phyloP scores from a whole-genome alignment of 2,329 filamentous ascomycete species.

The Pseudocercospora macadamiae region DNA sequence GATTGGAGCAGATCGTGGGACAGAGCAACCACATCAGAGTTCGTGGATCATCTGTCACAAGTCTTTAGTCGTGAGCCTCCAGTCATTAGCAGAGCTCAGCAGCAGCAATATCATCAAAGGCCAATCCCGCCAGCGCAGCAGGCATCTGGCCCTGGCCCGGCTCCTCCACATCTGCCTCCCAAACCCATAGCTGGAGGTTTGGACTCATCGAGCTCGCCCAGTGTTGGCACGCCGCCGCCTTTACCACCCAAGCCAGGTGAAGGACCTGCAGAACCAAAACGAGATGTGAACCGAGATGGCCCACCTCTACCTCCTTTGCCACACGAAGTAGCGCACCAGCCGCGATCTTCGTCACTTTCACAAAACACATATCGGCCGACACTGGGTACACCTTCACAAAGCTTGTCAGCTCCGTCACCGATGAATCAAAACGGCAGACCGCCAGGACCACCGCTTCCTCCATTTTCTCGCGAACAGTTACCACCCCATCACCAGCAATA shows the following conservation, averaged over 20 bases:
- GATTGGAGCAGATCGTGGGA: conserved; percentile 90
- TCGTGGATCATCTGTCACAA: conserved; percentile 78
- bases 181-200: conserved; percentile 34
- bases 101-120: conserved; percentile 55
- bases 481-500: conserved; percentile 25
- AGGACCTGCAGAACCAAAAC: conserved; percentile 30
- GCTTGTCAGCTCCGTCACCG: conserved; percentile 2
- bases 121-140: conserved; percentile 74
- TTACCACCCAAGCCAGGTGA: conserved; percentile 58
- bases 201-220: conserved; percentile 22
- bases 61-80: conserved; percentile 95
- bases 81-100: conserved; percentile 72
- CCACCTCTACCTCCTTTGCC: conserved; percentile 42
- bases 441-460: conserved; percentile 14
- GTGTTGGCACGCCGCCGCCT: conserved; percentile 45
- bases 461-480: conserved; percentile 42
- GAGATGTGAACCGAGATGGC: conserved; percentile 30
- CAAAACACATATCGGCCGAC: conserved; percentile 33
- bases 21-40: conserved; percentile 76
- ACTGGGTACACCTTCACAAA: conserved; percentile 14
- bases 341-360: conserved; percentile 19
- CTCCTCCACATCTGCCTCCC: conserved; percentile 39
- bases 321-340: conserved; percentile 23
- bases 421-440: conserved; percentile 22
- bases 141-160: conserved; percentile 39